Conservation (phyloP, 208 protist genomes). For the Trypanosomatidae sp. region DNA sequence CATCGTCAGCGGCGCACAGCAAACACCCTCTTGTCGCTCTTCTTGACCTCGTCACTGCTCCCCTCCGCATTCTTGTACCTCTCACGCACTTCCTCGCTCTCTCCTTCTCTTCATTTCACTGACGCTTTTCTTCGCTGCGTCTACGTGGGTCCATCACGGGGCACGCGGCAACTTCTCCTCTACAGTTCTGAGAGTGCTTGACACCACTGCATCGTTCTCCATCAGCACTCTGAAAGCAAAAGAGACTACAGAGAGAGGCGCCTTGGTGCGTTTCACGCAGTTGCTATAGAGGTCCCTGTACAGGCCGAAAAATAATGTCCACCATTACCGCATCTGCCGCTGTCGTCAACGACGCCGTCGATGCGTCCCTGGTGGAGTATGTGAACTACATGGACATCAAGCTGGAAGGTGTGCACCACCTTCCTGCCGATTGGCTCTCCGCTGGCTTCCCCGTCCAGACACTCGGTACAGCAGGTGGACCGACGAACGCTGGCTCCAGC, state of each 20-base stretch:
- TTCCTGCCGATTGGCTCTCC: conserved; percentile 64
- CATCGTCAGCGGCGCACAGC: background rate
- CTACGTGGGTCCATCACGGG: background rate
- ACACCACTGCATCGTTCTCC: background rate
- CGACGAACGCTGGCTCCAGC: background rate
- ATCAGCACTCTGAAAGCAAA: background rate
- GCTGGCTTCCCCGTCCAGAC: conserved; percentile 16
- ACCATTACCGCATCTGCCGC: background rate
- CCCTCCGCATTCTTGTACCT: background rate
- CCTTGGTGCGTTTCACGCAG: background rate
- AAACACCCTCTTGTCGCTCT: background rate
- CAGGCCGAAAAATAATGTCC: background rate
- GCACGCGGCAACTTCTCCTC: background rate
- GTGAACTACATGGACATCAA: conserved; percentile 86
- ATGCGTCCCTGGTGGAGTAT: conserved; percentile 10
- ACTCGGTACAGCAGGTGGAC: conserved; percentile 2
- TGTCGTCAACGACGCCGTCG: background rate
- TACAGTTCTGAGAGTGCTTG: background rate
- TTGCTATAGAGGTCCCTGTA: background rate
- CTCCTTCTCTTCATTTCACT: background rate
- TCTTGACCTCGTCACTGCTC: background rate
- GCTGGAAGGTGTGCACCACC: conserved; percentile 48
- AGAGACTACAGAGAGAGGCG: background rate
- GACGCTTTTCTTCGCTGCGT: background rate
- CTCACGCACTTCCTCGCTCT: background rate